Percentiles rank a stretch among this genome's conserved stretches.
phyloP scores from a whole-genome alignment of 1,284 basidiomycete genomes.

The Phellinidium pouzarii region DNA sequence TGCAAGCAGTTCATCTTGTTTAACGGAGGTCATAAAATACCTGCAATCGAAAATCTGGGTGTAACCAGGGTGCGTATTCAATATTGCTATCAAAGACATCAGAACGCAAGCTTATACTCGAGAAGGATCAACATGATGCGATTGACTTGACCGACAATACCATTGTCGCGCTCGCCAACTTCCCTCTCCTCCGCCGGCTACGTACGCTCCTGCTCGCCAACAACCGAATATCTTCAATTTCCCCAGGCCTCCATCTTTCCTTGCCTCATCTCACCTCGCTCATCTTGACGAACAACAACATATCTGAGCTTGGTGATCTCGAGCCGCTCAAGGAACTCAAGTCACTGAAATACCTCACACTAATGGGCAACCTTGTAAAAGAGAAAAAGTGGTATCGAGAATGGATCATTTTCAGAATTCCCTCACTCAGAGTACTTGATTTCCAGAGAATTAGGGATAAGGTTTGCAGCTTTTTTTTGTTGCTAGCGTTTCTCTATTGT shows the following conservation, averaged over 20 bases:
- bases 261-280: constrained; percentile 81
- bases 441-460: constrained; percentile 95
- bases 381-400: constrained; percentile 96
- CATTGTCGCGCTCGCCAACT: constrained; percentile 81
- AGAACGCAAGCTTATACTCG: constrained; percentile 3
- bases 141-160: constrained; percentile 98
- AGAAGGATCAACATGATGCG: constrained; percentile 84
- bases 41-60: constrained; percentile 98
- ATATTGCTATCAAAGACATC: not conserved
- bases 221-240: constrained; percentile 82
- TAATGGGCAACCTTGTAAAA: constrained; percentile 88
- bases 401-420: constrained; percentile 84
- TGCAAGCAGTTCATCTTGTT: not conserved
- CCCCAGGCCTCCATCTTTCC: constrained; percentile 72
- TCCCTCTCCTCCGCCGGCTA: constrained; percentile 77
- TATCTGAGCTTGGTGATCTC: constrained; percentile 74
- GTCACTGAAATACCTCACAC: constrained; percentile 73
- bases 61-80: constrained; percentile 74
- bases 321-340: constrained; percentile 78
- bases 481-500: constrained; percentile 18
- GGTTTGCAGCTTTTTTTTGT: constrained; percentile 48
- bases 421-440: constrained; percentile 88
- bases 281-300: constrained; percentile 72
- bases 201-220: constrained; percentile 79
- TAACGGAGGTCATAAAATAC: constrained; percentile 85